These are phyloP conservation scores for Globisporangium polare DNA, from an alignment of 352 stramenopile genomes.

Conservation along the genomic window DNA sequence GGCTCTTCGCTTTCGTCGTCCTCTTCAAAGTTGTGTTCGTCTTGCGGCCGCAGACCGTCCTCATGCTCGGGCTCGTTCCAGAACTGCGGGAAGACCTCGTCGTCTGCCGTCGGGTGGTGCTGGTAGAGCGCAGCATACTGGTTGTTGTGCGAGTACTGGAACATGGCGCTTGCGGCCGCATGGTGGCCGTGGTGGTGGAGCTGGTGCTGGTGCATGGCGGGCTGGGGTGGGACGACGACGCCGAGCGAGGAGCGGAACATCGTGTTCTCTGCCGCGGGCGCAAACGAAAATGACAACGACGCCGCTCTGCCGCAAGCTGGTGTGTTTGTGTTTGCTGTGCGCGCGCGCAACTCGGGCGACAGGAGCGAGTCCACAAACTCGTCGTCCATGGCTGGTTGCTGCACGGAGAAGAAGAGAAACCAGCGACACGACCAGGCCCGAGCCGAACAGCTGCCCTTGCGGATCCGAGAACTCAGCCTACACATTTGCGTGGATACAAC, in stretches of 20 bases:
- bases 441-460: conserved; percentile 3
- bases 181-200: conserved; percentile 2
- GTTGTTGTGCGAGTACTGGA: conserved; percentile 2
- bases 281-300: conserved; percentile 7
- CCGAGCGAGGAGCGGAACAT: conserved; percentile 15
- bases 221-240: conserved; percentile 3
- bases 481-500: conserved; percentile 11
- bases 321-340: not conserved
- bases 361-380: conserved; percentile 13
- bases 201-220: not conserved
- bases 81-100: conserved; percentile 16
- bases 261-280: conserved; percentile 14
- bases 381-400: conserved; percentile 6
- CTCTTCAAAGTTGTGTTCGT: conserved; percentile 1
- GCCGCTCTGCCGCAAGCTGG: conserved; percentile 9
- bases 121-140: not conserved
- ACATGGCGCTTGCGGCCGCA: not conserved
- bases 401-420: not conserved
- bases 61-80: conserved; percentile 12
- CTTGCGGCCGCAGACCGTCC: not conserved
- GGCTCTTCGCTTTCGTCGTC: not conserved
- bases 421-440: conserved; percentile 13
- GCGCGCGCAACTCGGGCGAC: conserved; percentile 6
- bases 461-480: conserved; percentile 2
- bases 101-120: conserved; percentile 1